Conservation (phyloP, 371 early-diverging fungal genomes). For the Synchytrium microbalum region DNA sequence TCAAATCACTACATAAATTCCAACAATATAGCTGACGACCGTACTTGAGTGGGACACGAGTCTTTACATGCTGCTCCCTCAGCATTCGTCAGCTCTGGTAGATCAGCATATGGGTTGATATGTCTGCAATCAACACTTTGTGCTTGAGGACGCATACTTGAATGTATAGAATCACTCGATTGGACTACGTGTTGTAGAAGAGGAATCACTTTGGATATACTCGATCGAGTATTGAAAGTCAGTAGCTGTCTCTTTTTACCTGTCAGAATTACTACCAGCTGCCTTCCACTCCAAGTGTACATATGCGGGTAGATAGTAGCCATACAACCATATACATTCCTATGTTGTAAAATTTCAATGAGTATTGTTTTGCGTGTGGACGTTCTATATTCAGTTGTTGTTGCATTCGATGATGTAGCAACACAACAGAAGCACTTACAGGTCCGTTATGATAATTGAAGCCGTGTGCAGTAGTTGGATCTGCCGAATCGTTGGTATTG, state of each 20-base stretch:
- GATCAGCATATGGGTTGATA: slow-evolving; percentile 66
- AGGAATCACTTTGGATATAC: neutral
- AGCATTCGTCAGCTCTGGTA: slow-evolving; percentile 92
- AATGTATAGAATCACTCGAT: slow-evolving; percentile 25
- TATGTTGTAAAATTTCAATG: slow-evolving; percentile 16
- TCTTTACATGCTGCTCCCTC: slow-evolving; percentile 73
- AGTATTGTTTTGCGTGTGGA: neutral
- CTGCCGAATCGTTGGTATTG: slow-evolving; percentile 80
- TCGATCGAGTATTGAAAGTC: slow-evolving; percentile 10
- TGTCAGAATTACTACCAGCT: no score
- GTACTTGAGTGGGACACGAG: slow-evolving; percentile 89
- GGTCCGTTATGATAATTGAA: slow-evolving; percentile 96
- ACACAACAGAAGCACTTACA: slow-evolving; percentile 23
- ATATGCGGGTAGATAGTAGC: slow-evolving; percentile 81
- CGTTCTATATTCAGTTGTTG: no score
- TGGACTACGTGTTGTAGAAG: slow-evolving; percentile 6
- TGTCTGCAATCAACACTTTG: slow-evolving; percentile 55
- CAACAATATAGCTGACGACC: slow-evolving; percentile 76
- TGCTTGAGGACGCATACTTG: slow-evolving; percentile 62
- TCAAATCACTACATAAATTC: slow-evolving; percentile 63
- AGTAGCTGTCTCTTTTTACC: slow-evolving; percentile 10
- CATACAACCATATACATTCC: slow-evolving; percentile 94
- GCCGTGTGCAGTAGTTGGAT: slow-evolving; percentile 80
- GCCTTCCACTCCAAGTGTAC: slow-evolving; percentile 50
- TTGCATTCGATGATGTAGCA: neutral